Evolutionary conservation across 2,329 filamentous ascomycete species (phyloP).

Genomic region (Fusarium pseudograminearum): DNA sequence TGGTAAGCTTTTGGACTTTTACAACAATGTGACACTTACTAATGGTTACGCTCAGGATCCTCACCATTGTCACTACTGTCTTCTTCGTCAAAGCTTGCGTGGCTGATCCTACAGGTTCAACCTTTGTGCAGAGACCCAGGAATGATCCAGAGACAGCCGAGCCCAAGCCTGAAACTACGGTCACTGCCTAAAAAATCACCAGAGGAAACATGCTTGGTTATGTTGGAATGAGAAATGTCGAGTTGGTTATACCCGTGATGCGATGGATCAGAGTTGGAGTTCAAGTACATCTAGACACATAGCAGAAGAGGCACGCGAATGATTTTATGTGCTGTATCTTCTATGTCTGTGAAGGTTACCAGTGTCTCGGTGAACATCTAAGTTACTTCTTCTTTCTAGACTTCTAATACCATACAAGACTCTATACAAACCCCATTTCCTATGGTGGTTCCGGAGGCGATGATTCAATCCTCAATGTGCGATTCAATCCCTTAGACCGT

Average conservation of each 20-base stretch:
- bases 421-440: slow-evolving; percentile 7
- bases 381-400: slow-evolving; percentile 2
- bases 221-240: neutral
- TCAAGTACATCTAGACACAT: neutral
- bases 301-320: neutral
- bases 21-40: neutral
- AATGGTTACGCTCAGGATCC: slow-evolving; percentile 48
- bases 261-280: neutral
- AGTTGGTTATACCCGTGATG: slow-evolving; percentile 1
- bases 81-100: slow-evolving; percentile 55
- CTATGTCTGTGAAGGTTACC: neutral
- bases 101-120: slow-evolving; percentile 24
- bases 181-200: neutral
- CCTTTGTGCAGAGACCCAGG: slow-evolving; percentile 16
- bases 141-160: slow-evolving; percentile 33
- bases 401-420: neutral
- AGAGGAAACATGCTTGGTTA: neutral
- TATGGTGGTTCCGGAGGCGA: neutral
- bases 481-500: neutral
- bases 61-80: slow-evolving; percentile 54
- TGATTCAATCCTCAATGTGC: neutral
- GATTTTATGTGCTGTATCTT: slow-evolving; percentile 1
- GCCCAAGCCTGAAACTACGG: slow-evolving; percentile 22
- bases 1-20: slow-evolving; percentile 50
- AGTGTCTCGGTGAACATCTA: slow-evolving; percentile 5